Evolutionary conservation across 2,329 filamentous ascomycete genomes (phyloP), one percentile per base, ranked within the genome.

Genomic region (Aspergillus tubingensis): DNA sequence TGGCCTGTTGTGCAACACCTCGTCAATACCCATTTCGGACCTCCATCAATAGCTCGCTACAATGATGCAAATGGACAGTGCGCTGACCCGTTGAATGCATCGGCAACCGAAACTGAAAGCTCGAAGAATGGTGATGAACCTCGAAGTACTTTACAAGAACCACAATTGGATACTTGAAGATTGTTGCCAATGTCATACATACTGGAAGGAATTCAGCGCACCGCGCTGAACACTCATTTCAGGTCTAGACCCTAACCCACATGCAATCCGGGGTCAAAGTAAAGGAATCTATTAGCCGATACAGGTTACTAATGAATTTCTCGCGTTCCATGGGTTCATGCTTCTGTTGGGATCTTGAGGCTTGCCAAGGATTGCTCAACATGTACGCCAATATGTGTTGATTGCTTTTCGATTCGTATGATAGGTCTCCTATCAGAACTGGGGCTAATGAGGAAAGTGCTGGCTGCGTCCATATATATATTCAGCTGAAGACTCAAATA

Each of bases 1-100:
- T 99, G 95, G 95, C 95, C 95, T 0, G 95, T 99, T 0, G 82
- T 98, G 53, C 93, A 97, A 77, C 95, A 99, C 77, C 80, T 98
- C 19, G 94, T 95, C 55, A 93, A 98, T 70, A 92, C 92, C 0
- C 95, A 99, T 77, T 99, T 99, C 73, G 90, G 88, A 57, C 90
- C 96, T 71, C 88, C 87, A 0, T 85, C 85, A 51, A 79, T 83
- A 1, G 88, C 90, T 0, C 82, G 83, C 15, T 87, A 85, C 1
- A 82, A 86, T 1, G 90, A 93, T 68, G 86, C 25, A 48, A 17
- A 19, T 38, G 52, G 15, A 8, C 11, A 13, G 44, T n/a, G 47
- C 15, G 30, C 19, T 30, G 25, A 50, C 17, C 5, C 21, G 19
- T n/a, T 32, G 21, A 43, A 7, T 23, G 32, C 25, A n/a, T 32